A percentile compares a stretch with the other conserved stretches of the same genome.
Evolutionary conservation across 495 filamentous ascomycete genomes (phyloP).

Genomic region (Lophiostoma macrostomum): DNA sequence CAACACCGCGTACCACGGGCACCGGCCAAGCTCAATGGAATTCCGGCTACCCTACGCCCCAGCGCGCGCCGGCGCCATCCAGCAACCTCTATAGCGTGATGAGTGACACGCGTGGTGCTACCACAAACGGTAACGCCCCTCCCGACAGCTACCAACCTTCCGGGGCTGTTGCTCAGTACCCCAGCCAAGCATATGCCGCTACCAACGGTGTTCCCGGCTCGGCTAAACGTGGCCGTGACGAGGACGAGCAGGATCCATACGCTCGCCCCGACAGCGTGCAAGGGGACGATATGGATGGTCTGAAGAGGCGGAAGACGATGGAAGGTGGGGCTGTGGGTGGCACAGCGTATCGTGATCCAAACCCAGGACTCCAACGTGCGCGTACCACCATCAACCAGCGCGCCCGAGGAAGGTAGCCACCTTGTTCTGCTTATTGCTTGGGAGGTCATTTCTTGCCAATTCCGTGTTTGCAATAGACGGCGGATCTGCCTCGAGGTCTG

Average conservation of each 20-base stretch:
- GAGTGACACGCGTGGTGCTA: slow-evolving; percentile 71
- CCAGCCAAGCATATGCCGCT: slow-evolving; percentile 55
- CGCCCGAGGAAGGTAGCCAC: slow-evolving; percentile 23
- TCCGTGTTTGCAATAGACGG: slow-evolving; percentile 31
- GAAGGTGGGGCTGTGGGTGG: slow-evolving; percentile 55
- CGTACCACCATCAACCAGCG: slow-evolving; percentile 22
- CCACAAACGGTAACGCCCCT: slow-evolving; percentile 59
- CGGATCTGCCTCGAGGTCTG: slow-evolving; percentile 18
- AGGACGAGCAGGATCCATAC: slow-evolving; percentile 61
- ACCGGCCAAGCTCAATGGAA: slow-evolving; percentile 71
- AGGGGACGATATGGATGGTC: slow-evolving; percentile 53
- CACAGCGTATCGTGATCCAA: slow-evolving; percentile 39
- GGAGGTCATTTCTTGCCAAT: slow-evolving; percentile 15
- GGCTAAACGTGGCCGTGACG: slow-evolving; percentile 74
- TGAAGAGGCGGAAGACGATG: slow-evolving; percentile 84
- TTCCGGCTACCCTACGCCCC: slow-evolving; percentile 77
- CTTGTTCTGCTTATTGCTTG: slow-evolving; percentile 18
- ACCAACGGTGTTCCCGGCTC: slow-evolving; percentile 66
- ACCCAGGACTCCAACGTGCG: slow-evolving; percentile 21
- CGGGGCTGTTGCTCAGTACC: slow-evolving; percentile 51
- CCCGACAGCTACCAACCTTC: slow-evolving; percentile 48
- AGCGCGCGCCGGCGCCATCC: slow-evolving; percentile 62
- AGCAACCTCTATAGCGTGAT: slow-evolving; percentile 89
- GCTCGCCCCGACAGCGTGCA: slow-evolving; percentile 61
- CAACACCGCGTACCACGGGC: slow-evolving; percentile 75